Base-by-base conservation (phyloP, 2,329 filamentous ascomycete species). In the Bertia moriformis region DNA sequence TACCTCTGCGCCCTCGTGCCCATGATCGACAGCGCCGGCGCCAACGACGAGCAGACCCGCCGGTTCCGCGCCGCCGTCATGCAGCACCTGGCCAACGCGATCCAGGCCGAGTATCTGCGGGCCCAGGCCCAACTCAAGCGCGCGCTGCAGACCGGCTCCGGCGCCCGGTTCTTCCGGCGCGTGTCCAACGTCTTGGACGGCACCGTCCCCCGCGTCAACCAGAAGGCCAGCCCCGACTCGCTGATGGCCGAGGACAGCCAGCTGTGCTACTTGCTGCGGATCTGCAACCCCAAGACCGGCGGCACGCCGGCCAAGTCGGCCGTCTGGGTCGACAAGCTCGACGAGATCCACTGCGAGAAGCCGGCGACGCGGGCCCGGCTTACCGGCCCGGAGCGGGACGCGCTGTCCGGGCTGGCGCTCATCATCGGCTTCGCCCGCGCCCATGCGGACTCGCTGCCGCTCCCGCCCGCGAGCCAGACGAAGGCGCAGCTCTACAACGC, bases 41-140 rank as follows among this genome's bases (percentile, higher is more conserved):
- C 24, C 0, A 46, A 51, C 24, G 63, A 60, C 44, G 41, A 45
- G 0, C 53, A 54, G n/a, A n/a, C n/a, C n/a, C n/a, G n/a, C n/a
- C n/a, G n/a, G n/a, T n/a, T n/a, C 27, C 50, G 46, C 4, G 45
- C 44, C 1, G 51, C 59, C 1, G 39, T 69, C 5, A 49, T 66
- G 2, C 64, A 69, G 42, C 66, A 71, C 38, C 42, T 69, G 0
- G 54, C 58, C 18, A 67, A 67, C 37, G 40, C 63, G 3, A 63
- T 57, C 17, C 51, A 66, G n/a, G 41, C 65, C 0, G 65, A 67
- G 38, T 69, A 60, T 37, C 38, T 32, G 1, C 59, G 61, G 1
- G 46, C 51, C 0, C 61, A 66, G 29, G 44, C 48, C 12, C 18
- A 53, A 0, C 56, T 69, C 37, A 65, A 59, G 42, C 63, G 63